Evolutionary conservation across 768 basidiomycete genomes (phyloP).

Genomic region (Leccinum obscurum): DNA sequence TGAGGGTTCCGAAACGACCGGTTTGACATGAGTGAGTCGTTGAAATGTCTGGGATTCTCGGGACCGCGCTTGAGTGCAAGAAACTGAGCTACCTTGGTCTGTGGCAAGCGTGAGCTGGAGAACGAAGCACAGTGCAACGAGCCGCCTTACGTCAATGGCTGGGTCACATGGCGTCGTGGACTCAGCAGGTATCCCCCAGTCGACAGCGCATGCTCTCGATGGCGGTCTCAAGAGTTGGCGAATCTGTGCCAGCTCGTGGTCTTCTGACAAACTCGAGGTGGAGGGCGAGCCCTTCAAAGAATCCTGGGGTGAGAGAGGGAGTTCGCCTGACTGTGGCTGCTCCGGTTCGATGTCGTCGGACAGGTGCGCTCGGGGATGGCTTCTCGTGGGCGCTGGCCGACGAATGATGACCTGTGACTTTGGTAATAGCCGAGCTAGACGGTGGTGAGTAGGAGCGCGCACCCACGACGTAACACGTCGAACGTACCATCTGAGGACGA

Average conservation of each 20-base stretch:
- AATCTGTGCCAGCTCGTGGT: constrained; percentile 54
- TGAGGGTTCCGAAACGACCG: constrained; percentile 96
- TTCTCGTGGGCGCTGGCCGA: constrained; percentile 46
- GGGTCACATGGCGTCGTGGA: constrained; percentile 58
- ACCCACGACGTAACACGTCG: neutral
- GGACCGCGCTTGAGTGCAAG: constrained; percentile 66
- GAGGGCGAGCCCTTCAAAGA: constrained; percentile 14
- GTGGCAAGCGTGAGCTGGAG: constrained; percentile 3
- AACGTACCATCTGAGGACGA: constrained; percentile 33
- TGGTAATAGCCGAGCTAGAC: constrained; percentile 40
- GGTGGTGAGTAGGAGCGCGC: neutral
- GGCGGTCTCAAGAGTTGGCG: constrained; percentile 61
- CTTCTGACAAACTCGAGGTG: constrained; percentile 22
- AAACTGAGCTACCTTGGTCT: constrained; percentile 86
- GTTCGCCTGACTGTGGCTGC: constrained; percentile 3
- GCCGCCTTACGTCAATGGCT: constrained; percentile 51
- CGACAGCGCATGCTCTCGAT: constrained; percentile 57
- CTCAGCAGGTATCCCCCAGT: constrained; percentile 78
- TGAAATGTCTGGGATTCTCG: constrained; percentile 80
- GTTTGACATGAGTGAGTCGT: constrained; percentile 91
- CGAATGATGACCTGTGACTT: constrained; percentile 66
- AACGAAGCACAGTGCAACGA: neutral
- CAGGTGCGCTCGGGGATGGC: constrained; percentile 49
- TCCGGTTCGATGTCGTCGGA: constrained; percentile 44
- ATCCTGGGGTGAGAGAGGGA: constrained; percentile 19